Conservation (phyloP, 352 stramenopile genomes). For the Pythium chondricola region DNA sequence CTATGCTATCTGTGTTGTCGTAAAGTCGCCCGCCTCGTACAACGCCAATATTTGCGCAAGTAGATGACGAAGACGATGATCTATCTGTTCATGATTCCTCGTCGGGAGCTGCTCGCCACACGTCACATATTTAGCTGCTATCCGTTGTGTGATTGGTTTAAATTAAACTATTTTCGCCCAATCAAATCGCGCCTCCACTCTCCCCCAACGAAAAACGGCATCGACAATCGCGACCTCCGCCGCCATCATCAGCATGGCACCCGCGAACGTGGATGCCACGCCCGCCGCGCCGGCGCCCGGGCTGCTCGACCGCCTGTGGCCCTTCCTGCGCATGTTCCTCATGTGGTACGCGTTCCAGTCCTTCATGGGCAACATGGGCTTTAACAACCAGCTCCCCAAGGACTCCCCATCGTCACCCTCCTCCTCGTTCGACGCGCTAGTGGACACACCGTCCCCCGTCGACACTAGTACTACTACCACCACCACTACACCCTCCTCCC, state of each 20-base stretch:
- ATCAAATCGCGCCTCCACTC: not conserved
- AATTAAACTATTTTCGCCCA: conserved; percentile 8
- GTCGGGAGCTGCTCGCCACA: too few relatives aligned
- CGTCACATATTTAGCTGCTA: not conserved
- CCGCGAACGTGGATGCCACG: too few relatives aligned
- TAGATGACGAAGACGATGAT: too few relatives aligned
- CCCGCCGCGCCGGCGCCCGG: conserved; percentile 23
- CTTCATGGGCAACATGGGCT: conserved; percentile 34
- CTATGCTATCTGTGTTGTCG: too few relatives aligned
- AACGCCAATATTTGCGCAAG: too few relatives aligned
- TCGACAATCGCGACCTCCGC: not conserved
- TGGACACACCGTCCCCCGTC: too few relatives aligned
- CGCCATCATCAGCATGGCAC: not conserved
- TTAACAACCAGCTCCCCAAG: conserved; percentile 16
- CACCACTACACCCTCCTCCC: not conserved
- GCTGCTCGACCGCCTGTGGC: conserved; percentile 55
- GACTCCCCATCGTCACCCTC: conserved; percentile 1
- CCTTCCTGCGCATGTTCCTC: conserved; percentile 64
- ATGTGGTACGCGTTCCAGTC: conserved; percentile 80
- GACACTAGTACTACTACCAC: not conserved
- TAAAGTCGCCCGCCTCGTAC: too few relatives aligned
- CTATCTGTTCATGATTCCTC: too few relatives aligned
- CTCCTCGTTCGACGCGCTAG: not conserved
- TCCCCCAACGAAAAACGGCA: not conserved
- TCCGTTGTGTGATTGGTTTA: not conserved